Percentiles rank a stretch among this genome's conserved stretches.
These are phyloP conservation scores for Pythium sp. DNA, from an alignment of 352 stramenopile genomes.

Conservation along the genomic window DNA sequence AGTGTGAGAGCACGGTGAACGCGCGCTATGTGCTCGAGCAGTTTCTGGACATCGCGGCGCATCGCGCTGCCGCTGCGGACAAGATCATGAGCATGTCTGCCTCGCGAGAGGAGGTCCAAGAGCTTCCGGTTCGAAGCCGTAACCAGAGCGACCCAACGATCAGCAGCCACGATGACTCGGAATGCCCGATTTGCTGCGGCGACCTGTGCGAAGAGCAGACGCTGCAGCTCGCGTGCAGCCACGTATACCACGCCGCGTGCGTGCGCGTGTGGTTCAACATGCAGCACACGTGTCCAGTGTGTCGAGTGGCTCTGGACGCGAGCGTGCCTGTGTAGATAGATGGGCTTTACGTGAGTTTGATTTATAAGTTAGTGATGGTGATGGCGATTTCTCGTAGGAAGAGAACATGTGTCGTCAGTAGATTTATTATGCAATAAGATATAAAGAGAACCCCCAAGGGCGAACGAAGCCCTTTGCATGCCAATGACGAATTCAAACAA, in stretches of 20 bases:
- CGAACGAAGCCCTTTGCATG: slow-evolving; percentile 3
- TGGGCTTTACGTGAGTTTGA: neutral
- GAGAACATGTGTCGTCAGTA: neutral
- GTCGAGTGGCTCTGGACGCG: slow-evolving; percentile 28
- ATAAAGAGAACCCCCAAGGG: neutral
- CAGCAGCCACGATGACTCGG: slow-evolving; percentile 31
- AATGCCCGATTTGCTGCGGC: slow-evolving; percentile 71
- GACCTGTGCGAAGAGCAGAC: slow-evolving; percentile 44
- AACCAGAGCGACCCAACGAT: neutral
- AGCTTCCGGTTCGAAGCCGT: neutral
- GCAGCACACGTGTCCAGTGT: slow-evolving; percentile 73
- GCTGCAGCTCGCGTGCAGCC: slow-evolving; percentile 50
- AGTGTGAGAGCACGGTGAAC: slow-evolving; percentile 37
- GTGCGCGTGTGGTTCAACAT: slow-evolving; percentile 67
- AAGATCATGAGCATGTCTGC: slow-evolving; percentile 2
- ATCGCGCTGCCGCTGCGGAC: slow-evolving; percentile 19
- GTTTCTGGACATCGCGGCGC: slow-evolving; percentile 45
- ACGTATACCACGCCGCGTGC: slow-evolving; percentile 66
- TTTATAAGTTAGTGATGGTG: neutral
- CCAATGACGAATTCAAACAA: neutral
- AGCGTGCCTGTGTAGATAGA: neutral
- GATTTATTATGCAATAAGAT: slow-evolving; percentile 1
- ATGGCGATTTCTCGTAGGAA: neutral
- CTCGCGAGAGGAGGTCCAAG: neutral
- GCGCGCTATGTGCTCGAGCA: slow-evolving; percentile 40